Evolutionary conservation across 192 early-diverging fungal species (phyloP).

Genomic region (Entomortierella parvispora): DNA sequence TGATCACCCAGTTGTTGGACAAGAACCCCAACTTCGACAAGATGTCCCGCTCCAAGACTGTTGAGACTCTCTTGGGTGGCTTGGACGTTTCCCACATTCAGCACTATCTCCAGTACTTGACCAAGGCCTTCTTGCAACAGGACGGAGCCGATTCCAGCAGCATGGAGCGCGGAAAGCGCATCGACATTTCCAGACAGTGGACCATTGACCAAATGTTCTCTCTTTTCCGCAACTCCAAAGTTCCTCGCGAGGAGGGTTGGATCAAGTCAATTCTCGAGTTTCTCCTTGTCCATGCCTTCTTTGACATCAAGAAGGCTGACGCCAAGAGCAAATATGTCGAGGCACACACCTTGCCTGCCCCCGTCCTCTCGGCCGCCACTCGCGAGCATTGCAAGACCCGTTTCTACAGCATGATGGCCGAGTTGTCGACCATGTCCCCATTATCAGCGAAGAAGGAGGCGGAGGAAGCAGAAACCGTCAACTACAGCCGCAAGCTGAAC

Average conservation of each 20-base stretch:
- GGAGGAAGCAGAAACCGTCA: conserved; percentile 39
- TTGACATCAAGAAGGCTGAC: conserved; percentile 63
- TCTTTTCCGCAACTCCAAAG: conserved; percentile 75
- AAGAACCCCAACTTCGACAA: conserved; percentile 78
- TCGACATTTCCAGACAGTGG: conserved; percentile 78
- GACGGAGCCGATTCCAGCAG: conserved; percentile 48
- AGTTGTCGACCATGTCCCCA: conserved; percentile 68
- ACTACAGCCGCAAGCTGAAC: conserved; percentile 55
- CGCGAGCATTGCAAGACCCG: conserved; percentile 69
- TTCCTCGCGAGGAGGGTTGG: conserved; percentile 84
- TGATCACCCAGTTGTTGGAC: conserved; percentile 85
- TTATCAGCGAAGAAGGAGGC: conserved; percentile 43
- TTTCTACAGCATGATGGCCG: conserved; percentile 76
- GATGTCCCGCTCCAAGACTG: conserved; percentile 79
- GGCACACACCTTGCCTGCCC: conserved; percentile 54
- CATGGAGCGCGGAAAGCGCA: conserved; percentile 38
- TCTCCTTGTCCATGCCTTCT: conserved; percentile 78
- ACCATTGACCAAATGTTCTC: conserved; percentile 83
- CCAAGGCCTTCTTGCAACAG: conserved; percentile 71
- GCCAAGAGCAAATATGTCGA: conserved; percentile 55
- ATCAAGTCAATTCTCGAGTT: conserved; percentile 73
- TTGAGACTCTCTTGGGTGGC: conserved; percentile 78
- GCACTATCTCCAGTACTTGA: conserved; percentile 79
- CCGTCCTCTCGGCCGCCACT: conserved; percentile 65
- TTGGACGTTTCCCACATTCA: conserved; percentile 75